Conservation (phyloP, 495 filamentous ascomycete genomes). For the Stereocaulon alpinum region DNA sequence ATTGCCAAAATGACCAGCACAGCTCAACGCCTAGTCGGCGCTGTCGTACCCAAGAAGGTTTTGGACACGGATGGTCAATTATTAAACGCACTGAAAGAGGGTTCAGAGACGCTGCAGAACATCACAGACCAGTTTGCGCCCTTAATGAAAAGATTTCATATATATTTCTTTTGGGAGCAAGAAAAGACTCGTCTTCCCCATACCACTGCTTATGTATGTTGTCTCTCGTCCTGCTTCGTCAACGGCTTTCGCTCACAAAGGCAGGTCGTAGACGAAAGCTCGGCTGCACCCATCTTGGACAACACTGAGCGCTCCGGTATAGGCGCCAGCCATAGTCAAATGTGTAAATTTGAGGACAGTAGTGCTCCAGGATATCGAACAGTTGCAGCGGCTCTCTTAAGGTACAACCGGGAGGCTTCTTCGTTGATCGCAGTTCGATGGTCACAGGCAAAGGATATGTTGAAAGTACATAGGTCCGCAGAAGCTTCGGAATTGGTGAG, state of each 20-base stretch:
- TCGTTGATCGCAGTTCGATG: conserved; percentile 14
- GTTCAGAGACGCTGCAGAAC: conserved; percentile 33
- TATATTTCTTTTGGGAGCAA: conserved; percentile 37
- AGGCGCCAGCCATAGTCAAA: conserved; percentile 16
- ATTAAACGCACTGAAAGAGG: conserved; percentile 24
- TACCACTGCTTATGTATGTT: conserved; percentile 12
- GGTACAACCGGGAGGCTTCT: conserved; percentile 18
- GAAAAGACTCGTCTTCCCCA: conserved; percentile 28
- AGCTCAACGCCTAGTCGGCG: conserved; percentile 13
- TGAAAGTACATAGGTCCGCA: conserved; percentile 6
- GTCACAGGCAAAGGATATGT: conserved; percentile 11
- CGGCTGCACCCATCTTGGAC: conserved; percentile 17
- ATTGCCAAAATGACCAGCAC: conserved; percentile 14
- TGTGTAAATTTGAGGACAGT: conserved; percentile 22
- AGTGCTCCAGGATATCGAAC: conserved; percentile 34
- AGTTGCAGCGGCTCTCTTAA: conserved; percentile 8
- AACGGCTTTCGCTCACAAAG: not conserved
- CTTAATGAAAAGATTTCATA: conserved; percentile 31
- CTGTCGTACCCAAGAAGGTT: conserved; percentile 17
- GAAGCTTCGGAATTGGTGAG: conserved; percentile 11
- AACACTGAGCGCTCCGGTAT: conserved; percentile 20
- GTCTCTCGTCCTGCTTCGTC: conserved; percentile 12
- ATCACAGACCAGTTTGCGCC: conserved; percentile 34
- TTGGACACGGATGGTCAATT: conserved; percentile 19
- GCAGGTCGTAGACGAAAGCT: conserved; percentile 17